phyloP scores from a whole-genome alignment of 257 asterid genomes.

The Salvia rosmarinus region DNA sequence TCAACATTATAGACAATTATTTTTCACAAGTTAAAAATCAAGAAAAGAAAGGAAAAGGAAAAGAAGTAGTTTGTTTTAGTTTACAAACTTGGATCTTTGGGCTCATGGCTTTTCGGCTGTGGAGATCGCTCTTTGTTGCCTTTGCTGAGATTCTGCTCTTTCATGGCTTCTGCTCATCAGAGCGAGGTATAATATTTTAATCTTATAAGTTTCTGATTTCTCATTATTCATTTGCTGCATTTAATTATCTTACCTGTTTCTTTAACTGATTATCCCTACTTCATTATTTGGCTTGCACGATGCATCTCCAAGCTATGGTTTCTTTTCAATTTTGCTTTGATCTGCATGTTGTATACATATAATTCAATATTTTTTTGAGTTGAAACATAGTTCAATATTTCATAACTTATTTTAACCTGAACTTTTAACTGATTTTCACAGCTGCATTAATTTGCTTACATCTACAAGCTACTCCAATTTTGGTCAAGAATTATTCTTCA shows the following conservation, averaged over 20 bases:
- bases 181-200: slow-evolving; percentile 46
- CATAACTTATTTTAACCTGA: background rate
- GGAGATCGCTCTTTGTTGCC: slow-evolving; percentile 39
- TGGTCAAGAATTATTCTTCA: background rate
- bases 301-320: no score
- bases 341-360: no score
- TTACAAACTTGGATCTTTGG: background rate
- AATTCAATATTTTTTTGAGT: no score
- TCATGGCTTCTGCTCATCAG: slow-evolving; percentile 51
- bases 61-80: background rate
- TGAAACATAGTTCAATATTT: background rate
- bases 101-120: slow-evolving; percentile 33
- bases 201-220: background rate
- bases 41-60: background rate
- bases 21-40: background rate
- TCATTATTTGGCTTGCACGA: no score
- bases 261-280: no score
- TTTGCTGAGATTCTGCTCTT: slow-evolving; percentile 47
- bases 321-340: no score
- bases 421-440: background rate
- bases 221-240: background rate
- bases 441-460: background rate
- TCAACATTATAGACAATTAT: background rate
- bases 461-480: background rate
- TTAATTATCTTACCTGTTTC: background rate